Conservation (phyloP, 352 stramenopile genomes). For the Globisporangium middletonii region DNA sequence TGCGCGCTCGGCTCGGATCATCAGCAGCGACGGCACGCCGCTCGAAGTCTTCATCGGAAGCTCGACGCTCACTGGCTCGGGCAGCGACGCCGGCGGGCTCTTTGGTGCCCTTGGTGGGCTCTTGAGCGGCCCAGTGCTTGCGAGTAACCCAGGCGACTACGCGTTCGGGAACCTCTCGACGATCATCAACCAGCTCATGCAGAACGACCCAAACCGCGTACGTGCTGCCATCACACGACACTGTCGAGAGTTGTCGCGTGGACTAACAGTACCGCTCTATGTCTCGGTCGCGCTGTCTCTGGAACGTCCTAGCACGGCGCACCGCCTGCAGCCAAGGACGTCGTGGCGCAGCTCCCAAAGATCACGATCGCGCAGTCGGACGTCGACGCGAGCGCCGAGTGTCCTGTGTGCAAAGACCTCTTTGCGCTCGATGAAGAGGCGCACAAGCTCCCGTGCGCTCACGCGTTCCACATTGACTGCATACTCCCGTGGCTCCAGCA, state of each 20-base stretch:
- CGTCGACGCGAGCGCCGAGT: conserved; percentile 73
- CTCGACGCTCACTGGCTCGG: conserved; percentile 21
- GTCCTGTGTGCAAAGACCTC: conserved; percentile 82
- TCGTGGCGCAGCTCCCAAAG: conserved; percentile 68
- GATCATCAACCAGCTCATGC: conserved; percentile 87
- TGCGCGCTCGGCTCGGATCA: conserved; percentile 38
- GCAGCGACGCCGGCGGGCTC: conserved; percentile 39
- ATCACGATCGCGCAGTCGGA: conserved; percentile 68
- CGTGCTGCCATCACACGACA: conserved; percentile 3
- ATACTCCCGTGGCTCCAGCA: conserved; percentile 84
- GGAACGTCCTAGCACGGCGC: conserved; percentile 52
- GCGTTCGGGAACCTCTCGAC: conserved; percentile 80
- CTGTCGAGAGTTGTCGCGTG: neutral
- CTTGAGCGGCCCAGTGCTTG: conserved; percentile 33
- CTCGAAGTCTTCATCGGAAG: conserved; percentile 79
- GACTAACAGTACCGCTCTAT: conserved; percentile 4
- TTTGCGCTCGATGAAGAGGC: conserved; percentile 77
- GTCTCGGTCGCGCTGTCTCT: neutral
- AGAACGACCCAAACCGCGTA: conserved; percentile 84
- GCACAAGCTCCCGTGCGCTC: conserved; percentile 64
- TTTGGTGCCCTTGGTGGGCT: conserved; percentile 58
- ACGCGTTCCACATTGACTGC: conserved; percentile 81
- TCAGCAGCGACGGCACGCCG: conserved; percentile 58
- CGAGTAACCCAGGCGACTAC: conserved; percentile 73
- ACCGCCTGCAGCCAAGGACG: conserved; percentile 66